These are phyloP conservation scores for Plectosphaerella cucumerina DNA, from an alignment of 2,329 filamentous ascomycete species.

Conservation along the genomic window DNA sequence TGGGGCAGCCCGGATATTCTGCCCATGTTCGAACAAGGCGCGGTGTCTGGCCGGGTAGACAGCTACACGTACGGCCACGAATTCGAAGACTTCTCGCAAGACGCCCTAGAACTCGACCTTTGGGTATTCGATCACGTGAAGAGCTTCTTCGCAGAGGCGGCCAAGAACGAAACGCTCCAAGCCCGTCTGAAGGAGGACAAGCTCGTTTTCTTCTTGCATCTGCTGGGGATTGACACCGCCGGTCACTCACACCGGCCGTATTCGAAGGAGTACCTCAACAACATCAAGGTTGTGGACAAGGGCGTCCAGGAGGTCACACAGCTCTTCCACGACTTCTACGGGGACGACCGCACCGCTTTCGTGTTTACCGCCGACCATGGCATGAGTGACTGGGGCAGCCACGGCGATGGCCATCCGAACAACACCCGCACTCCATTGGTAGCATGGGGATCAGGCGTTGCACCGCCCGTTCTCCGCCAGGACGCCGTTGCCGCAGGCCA, in stretches of 20 bases:
- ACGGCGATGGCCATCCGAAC: slow-evolving; percentile 95
- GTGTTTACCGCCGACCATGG: slow-evolving; percentile 97
- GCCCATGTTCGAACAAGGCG: slow-evolving; percentile 95
- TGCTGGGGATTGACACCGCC: slow-evolving; percentile 86
- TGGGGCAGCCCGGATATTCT: slow-evolving; percentile 98
- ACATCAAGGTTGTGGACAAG: slow-evolving; percentile 89
- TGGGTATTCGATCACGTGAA: slow-evolving; percentile 98
- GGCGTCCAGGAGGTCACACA: slow-evolving; percentile 81
- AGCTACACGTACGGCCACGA: slow-evolving; percentile 81
- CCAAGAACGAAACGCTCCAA: slow-evolving; percentile 70
- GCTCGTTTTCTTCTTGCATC: slow-evolving; percentile 89
- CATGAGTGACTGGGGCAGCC: slow-evolving; percentile 99
- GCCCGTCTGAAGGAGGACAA: slow-evolving; percentile 74
- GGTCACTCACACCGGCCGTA: slow-evolving; percentile 87
- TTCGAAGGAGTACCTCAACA: slow-evolving; percentile 90
- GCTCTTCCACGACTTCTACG: slow-evolving; percentile 81
- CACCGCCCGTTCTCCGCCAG: slow-evolving; percentile 59
- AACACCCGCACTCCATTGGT: slow-evolving; percentile 94
- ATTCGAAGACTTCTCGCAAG: slow-evolving; percentile 82
- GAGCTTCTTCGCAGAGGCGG: slow-evolving; percentile 76
- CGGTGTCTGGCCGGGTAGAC: slow-evolving; percentile 80
- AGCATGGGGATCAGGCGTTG: slow-evolving; percentile 88
- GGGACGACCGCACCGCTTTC: slow-evolving; percentile 81
- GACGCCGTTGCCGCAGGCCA: slow-evolving; percentile 69
- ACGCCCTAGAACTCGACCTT: slow-evolving; percentile 76